Conservation (phyloP, 352 stramenopile genomes). For the Phytophthora citrophthora region DNA sequence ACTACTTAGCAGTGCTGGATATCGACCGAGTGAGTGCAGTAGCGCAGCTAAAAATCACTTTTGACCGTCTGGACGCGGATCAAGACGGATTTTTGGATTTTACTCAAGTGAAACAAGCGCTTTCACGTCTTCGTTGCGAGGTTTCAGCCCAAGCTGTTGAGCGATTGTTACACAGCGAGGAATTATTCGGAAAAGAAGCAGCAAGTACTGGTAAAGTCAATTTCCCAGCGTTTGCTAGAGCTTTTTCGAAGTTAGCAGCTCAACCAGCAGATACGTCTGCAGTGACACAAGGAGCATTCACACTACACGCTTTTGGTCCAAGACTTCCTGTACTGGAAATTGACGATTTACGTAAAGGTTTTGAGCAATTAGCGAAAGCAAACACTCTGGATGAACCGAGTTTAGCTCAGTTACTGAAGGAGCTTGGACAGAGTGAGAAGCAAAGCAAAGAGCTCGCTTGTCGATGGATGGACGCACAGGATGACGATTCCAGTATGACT, state of each 20-base stretch:
- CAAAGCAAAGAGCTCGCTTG: constrained; percentile 24
- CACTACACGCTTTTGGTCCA: constrained; percentile 26
- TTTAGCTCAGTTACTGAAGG: constrained; percentile 38
- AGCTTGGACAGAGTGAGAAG: constrained; percentile 38
- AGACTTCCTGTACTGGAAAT: constrained; percentile 54
- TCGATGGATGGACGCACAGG: constrained; percentile 31
- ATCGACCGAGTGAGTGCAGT: constrained; percentile 70
- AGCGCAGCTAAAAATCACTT: constrained; percentile 69
- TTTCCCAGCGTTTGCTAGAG: constrained; percentile 63
- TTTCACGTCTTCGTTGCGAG: constrained; percentile 44
- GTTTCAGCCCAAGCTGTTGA: constrained; percentile 43
- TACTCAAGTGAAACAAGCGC: constrained; percentile 46
- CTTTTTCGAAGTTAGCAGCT: constrained; percentile 61
- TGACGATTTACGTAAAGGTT: constrained; percentile 42
- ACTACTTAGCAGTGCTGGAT: constrained; percentile 79
- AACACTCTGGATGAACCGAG: constrained; percentile 45
- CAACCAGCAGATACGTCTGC: constrained; percentile 36
- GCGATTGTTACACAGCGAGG: constrained; percentile 38
- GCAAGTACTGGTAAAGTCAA: constrained; percentile 38
- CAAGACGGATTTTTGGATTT: constrained; percentile 67
- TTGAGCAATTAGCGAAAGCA: constrained; percentile 37
- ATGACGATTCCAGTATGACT: constrained; percentile 29
- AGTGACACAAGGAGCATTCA: constrained; percentile 32
- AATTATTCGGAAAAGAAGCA: constrained; percentile 29
- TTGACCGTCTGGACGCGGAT: constrained; percentile 71